Base-by-base conservation (phyloP, 2,329 filamentous ascomycete genomes). In the Lasiodiplodia citricola region DNA sequence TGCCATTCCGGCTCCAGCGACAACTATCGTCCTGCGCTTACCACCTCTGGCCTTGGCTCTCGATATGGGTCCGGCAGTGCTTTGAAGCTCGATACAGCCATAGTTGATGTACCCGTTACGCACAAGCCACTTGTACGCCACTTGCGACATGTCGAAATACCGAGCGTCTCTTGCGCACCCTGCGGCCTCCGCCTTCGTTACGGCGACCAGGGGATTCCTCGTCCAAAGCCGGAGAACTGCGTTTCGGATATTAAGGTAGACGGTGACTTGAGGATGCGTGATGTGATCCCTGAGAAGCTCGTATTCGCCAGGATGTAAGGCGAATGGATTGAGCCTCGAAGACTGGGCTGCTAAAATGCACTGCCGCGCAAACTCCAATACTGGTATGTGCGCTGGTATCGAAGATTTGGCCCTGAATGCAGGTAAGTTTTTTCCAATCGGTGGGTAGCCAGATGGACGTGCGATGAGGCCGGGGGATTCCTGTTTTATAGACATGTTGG, bases 71-170 rank as follows among this genome's bases (percentile, higher is more conserved):
- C 75, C 72, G 50, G 77, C 75, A 64, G 79, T 83, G 56, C 81
- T 78, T 44, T 88, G 87, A n/a, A 94, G 82, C 75, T 94, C 88
- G 2, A 96, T 87, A 78, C 96, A 98, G 18, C 96, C 96, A 78
- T 94, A 97, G 79, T 99, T 99, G 83, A 99, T 97, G 78, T 97
- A 97, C 23, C 96, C 96, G 72, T 92, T 89, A 70, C 95, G 90
- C 68, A 94, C 85, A 21, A 99, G 87, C 95, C 95, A 99, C 79
- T 97, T 90, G 77, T 96, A 96, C 72, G 94, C 96, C 68, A 97
- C 87, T 72, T 90, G 92, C 11, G 96, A 94, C 56, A 95, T 87
- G 70, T 93, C 91, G 79, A 97, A 97, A 90, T 94, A 98, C 66
- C 94, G 89, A 66, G 87, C 86, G 75, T 97, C 94, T 80, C 90